These are phyloP conservation scores for Knufia petricola DNA, from an alignment of 2,329 filamentous ascomycete genomes.

Conservation along the genomic window DNA sequence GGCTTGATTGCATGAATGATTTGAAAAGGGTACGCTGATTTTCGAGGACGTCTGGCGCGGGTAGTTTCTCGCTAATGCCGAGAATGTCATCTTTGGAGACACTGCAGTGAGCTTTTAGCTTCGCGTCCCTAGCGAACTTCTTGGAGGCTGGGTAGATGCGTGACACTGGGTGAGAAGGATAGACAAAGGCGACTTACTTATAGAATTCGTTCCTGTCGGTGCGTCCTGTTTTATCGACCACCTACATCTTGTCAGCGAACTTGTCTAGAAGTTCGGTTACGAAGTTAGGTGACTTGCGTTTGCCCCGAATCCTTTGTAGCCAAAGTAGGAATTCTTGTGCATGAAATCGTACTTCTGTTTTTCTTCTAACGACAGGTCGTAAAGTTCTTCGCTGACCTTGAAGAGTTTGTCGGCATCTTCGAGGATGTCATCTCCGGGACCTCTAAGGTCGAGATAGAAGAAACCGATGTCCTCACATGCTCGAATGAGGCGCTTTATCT, in stretches of 20 bases:
- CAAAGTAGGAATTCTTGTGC: slow-evolving; percentile 42
- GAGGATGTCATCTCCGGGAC: slow-evolving; percentile 34
- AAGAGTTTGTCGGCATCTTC: slow-evolving; percentile 39
- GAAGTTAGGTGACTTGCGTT: too few relatives aligned
- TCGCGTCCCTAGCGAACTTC: too few relatives aligned
- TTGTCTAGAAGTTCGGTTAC: too few relatives aligned
- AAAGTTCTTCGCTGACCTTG: slow-evolving; percentile 37
- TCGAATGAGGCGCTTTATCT: slow-evolving; percentile 29
- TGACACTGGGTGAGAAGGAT: too few relatives aligned
- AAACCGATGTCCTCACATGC: slow-evolving; percentile 45
- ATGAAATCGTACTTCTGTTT: slow-evolving; percentile 48
- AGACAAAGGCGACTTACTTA: slow-evolving; percentile 35
- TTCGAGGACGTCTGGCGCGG: slow-evolving; percentile 35
- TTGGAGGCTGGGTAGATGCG: too few relatives aligned
- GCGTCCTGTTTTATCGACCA: slow-evolving; percentile 41
- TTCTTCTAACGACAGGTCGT: slow-evolving; percentile 41
- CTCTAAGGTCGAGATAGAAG: slow-evolving; percentile 46
- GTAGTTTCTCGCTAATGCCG: slow-evolving; percentile 29
- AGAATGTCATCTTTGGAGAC: slow-evolving; percentile 46
- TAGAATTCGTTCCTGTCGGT: slow-evolving; percentile 47
- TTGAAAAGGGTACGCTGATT: slow-evolving; percentile 30
- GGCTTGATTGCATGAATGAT: slow-evolving; percentile 38
- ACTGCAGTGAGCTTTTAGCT: too few relatives aligned
- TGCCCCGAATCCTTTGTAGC: slow-evolving; percentile 43
- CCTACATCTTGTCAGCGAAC: too few relatives aligned